A percentile compares a stretch with the other conserved stretches of the same genome.
Evolutionary conservation across 345 rosid species (phyloP).

Genomic region (Citrus sp.): DNA sequence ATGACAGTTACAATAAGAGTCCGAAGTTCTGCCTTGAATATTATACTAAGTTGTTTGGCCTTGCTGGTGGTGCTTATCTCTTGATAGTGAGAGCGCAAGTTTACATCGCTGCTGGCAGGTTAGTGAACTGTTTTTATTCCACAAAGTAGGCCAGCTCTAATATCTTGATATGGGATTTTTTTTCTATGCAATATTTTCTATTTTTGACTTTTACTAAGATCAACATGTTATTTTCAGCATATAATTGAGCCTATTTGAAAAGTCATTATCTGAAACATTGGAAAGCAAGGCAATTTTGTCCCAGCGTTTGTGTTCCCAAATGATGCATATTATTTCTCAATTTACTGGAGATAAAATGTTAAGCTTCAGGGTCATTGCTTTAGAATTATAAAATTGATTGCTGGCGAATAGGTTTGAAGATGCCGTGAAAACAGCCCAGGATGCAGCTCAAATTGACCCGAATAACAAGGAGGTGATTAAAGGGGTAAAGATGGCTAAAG

Average conservation of each 20-base stretch:
- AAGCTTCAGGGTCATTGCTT: neutral
- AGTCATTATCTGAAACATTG: neutral
- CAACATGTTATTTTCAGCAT: neutral
- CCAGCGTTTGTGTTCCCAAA: neutral
- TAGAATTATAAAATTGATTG: neutral
- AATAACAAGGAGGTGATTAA: constrained; percentile 50
- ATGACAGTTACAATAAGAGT: constrained; percentile 37
- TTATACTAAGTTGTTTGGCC: constrained; percentile 47
- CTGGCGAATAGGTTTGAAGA: constrained; percentile 63
- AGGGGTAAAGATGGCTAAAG: constrained; percentile 44
- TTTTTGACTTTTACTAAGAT: neutral
- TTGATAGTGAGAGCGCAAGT: constrained; percentile 49
- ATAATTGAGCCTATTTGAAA: no score
- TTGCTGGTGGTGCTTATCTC: constrained; percentile 32
- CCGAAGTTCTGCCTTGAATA: constrained; percentile 38
- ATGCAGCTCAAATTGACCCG: constrained; percentile 71
- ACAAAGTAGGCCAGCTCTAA: neutral
- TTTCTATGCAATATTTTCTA: neutral
- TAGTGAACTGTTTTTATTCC: constrained; percentile 14
- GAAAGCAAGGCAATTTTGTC: neutral
- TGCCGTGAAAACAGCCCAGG: constrained; percentile 57
- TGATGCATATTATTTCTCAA: neutral
- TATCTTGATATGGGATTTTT: neutral
- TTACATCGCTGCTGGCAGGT: constrained; percentile 73
- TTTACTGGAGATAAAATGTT: neutral